Evolutionary conservation across 345 rosid species (phyloP).

Genomic region (Eucalyptus tenuipes): DNA sequence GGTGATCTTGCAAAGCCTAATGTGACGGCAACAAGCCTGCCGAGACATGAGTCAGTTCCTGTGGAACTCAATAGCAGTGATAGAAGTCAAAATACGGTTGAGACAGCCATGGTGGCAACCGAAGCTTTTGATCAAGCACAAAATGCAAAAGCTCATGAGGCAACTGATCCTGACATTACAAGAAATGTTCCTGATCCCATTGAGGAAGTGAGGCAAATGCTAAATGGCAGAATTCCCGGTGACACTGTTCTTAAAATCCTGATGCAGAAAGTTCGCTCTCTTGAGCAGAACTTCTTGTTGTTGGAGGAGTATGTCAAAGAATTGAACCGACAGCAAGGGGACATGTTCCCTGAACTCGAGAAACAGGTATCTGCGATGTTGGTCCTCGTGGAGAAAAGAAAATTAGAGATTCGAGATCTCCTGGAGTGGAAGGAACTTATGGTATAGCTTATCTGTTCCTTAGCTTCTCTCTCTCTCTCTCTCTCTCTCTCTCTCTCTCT

Average conservation of each 20-base stretch:
- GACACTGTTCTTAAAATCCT: conserved; percentile 72
- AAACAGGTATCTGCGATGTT: conserved; percentile 43
- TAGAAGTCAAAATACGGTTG: conserved; percentile 9
- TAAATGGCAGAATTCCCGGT: conserved; percentile 42
- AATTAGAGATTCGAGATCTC: conserved; percentile 41
- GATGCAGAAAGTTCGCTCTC: conserved; percentile 83
- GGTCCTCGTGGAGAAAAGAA: conserved; percentile 37
- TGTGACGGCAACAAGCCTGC: conserved; percentile 6
- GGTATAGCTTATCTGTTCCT: conserved; percentile 16
- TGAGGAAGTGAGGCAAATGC: conserved; percentile 51
- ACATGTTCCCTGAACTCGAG: conserved; percentile 41
- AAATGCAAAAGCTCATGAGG: background rate
- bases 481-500: background rate
- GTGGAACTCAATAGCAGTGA: conserved; percentile 9
- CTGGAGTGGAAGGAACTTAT: conserved; percentile 43
- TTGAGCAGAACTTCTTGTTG: conserved; percentile 59
- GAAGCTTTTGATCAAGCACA: conserved; percentile 12
- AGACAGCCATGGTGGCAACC: background rate
- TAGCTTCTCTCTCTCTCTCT: background rate
- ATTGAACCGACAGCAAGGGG: conserved; percentile 42
- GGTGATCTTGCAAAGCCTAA: conserved; percentile 20
- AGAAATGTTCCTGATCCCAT: conserved; percentile 38
- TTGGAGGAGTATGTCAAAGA: conserved; percentile 70
- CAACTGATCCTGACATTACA: conserved; percentile 6
- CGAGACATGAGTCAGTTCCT: conserved; percentile 11